A percentile compares a stretch with the other conserved stretches of the same genome.
phyloP scores from a whole-genome alignment of 257 asterid genomes.

The Perilla frutescens region DNA sequence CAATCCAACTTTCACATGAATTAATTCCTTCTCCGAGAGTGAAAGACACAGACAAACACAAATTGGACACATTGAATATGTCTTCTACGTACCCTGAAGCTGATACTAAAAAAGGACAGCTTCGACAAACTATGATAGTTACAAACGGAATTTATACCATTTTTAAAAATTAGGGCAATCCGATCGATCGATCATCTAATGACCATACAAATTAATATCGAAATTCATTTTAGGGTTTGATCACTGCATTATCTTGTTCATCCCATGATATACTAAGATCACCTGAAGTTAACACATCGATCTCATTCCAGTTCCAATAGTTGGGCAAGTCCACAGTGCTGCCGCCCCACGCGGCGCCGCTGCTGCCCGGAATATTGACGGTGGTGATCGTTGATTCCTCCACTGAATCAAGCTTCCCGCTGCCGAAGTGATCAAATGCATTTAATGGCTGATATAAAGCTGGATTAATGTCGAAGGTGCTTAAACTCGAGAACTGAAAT shows the following conservation, averaged over 20 bases:
- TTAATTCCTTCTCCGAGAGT: not conserved
- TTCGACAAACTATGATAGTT: conserved; percentile 33
- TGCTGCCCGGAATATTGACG: conserved; percentile 38
- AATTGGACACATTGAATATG: conserved; percentile 12
- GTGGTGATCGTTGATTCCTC: conserved; percentile 55
- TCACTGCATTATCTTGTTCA: conserved; percentile 30
- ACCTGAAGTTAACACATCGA: conserved; percentile 42
- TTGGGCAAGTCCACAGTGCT: conserved; percentile 39
- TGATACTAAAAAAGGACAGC: conserved; percentile 52
- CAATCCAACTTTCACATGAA: conserved; percentile 30
- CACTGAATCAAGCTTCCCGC: conserved; percentile 44
- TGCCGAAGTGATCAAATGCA: conserved; percentile 25
- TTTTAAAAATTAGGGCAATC: conserved; percentile 1
- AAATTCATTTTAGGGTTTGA: conserved; percentile 34
- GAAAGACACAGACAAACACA: conserved; percentile 28
- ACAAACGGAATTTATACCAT: conserved; percentile 27
- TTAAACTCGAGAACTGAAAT: conserved; percentile 45
- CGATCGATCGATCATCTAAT: not conserved
- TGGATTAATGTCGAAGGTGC: conserved; percentile 43
- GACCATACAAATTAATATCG: conserved; percentile 5
- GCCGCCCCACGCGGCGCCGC: conserved; percentile 48
- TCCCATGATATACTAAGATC: conserved; percentile 50
- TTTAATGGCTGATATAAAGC: conserved; percentile 34
- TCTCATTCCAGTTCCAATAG: conserved; percentile 57
- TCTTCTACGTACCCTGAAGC: conserved; percentile 38